Evolutionary conservation across 148 eudicot genomes (phyloP).

Genomic region (Camellia japonica): DNA sequence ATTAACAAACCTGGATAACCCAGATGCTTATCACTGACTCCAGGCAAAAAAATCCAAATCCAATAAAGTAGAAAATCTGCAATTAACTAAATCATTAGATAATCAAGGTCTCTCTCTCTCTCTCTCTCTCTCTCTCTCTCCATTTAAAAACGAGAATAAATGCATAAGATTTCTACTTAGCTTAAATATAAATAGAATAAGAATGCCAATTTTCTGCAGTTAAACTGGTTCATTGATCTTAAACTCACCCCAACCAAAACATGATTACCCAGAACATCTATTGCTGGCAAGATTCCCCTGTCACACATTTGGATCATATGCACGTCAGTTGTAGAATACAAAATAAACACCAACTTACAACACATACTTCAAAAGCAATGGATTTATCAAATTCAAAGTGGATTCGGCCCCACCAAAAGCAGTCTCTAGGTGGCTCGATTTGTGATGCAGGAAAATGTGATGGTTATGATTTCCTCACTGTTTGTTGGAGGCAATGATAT

Average conservation of each 20-base stretch:
- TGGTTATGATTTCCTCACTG: not conserved
- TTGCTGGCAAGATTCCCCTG: constrained; percentile 92
- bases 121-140: no score
- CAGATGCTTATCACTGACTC: constrained; percentile 65
- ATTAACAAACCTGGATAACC: constrained; percentile 57
- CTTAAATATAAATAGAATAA: not conserved
- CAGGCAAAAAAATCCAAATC: constrained; percentile 50
- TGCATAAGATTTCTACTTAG: not conserved
- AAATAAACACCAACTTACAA: not conserved
- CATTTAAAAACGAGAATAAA: not conserved
- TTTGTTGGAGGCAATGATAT: not conserved
- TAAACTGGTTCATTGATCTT: not conserved
- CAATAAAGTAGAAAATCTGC: constrained; percentile 57
- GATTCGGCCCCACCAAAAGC: no score
- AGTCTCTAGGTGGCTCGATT: not conserved
- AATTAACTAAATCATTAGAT: not conserved
- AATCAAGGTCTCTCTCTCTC: not conserved
- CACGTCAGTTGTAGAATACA: constrained; percentile 5
- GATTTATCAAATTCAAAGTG: no score
- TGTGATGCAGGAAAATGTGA: not conserved
- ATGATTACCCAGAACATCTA: constrained; percentile 45
- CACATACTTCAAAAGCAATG: no score
- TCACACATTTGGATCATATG: not conserved
- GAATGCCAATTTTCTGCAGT: not conserved
- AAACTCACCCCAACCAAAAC: constrained; percentile 66